A percentile compares a stretch with the other conserved stretches of the same genome.
These are phyloP conservation scores for Artemisia tridentata DNA, from an alignment of 129 eudicot species.

Conservation along the genomic window DNA sequence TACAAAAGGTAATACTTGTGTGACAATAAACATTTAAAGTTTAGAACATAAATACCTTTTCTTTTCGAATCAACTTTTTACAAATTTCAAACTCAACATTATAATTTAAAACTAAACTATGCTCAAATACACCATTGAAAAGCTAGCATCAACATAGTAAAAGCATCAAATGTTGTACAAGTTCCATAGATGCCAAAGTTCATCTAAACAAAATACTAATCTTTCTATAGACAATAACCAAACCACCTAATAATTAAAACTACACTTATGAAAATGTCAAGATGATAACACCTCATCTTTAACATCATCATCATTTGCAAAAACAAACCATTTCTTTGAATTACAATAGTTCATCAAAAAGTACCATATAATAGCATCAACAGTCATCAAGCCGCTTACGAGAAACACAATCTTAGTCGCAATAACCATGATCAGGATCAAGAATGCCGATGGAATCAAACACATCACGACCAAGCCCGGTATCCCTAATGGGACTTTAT, in stretches of 20 bases:
- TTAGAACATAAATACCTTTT: too few species aligned
- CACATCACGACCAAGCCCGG: slow-evolving; percentile 53
- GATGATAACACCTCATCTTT: slow-evolving; percentile 15
- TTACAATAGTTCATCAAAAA: slow-evolving; percentile 43
- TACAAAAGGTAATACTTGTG: too few species aligned
- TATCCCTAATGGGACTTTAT: slow-evolving; percentile 43
- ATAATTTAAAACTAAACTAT: too few species aligned
- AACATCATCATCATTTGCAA: slow-evolving; percentile 28
- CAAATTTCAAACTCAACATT: too few species aligned
- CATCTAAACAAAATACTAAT: neutral
- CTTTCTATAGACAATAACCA: slow-evolving; percentile 12
- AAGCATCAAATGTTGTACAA: too few species aligned
- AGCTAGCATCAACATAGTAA: too few species aligned
- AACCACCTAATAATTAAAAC: neutral
- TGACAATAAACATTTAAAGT: too few species aligned
- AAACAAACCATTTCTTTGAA: slow-evolving; percentile 37
- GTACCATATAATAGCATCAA: slow-evolving; percentile 47
- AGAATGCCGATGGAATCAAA: slow-evolving; percentile 45
- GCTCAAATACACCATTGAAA: too few species aligned
- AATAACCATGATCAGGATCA: slow-evolving; percentile 44
- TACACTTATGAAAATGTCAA: slow-evolving; percentile 4
- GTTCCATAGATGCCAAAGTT: neutral
- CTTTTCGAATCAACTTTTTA: too few species aligned
- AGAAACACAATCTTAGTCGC: slow-evolving; percentile 46
- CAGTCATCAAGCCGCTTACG: slow-evolving; percentile 49